Evolutionary conservation across 495 filamentous ascomycete species (phyloP).

Genomic region (Lichina pygmaea): DNA sequence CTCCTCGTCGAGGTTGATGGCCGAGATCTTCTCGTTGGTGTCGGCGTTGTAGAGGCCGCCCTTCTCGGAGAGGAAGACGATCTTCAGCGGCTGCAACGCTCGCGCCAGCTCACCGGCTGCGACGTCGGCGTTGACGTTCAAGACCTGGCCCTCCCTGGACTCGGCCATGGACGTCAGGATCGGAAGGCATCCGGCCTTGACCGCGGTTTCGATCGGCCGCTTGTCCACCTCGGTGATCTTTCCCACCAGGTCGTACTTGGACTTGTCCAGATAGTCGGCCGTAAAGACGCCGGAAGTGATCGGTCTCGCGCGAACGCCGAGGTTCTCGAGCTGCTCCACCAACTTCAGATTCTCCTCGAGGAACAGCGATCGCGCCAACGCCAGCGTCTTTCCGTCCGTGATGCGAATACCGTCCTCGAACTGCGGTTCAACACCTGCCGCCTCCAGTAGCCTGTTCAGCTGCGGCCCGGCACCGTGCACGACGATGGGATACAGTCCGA

Average conservation of each 20-base stretch:
- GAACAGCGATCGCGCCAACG: constrained; percentile 74
- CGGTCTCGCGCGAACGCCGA: constrained; percentile 75
- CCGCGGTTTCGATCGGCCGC: constrained; percentile 70
- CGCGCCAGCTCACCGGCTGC: constrained; percentile 82
- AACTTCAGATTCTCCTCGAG: constrained; percentile 90
- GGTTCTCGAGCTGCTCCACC: constrained; percentile 69
- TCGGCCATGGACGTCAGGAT: constrained; percentile 96
- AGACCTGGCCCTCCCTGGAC: constrained; percentile 70
- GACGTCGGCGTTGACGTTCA: constrained; percentile 96
- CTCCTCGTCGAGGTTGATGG: constrained; percentile 94
- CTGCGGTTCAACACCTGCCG: constrained; percentile 78
- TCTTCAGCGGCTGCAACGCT: constrained; percentile 80
- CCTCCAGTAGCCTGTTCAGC: constrained; percentile 78
- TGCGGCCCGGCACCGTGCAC: constrained; percentile 93
- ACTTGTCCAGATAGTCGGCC: constrained; percentile 82
- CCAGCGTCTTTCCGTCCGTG: constrained; percentile 86
- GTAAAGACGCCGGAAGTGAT: constrained; percentile 84
- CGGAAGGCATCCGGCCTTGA: constrained; percentile 74
- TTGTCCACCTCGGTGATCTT: constrained; percentile 91
- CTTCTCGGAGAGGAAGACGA: constrained; percentile 95
- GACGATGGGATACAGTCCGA: constrained; percentile 86
- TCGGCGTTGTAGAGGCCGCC: constrained; percentile 87
- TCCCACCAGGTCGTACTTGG: constrained; percentile 83
- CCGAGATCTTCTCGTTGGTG: constrained; percentile 83
- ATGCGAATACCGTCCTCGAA: constrained; percentile 93